These are phyloP conservation scores for Myriosclerotinia duriaeana DNA, from an alignment of 2,329 filamentous ascomycete species.

Conservation along the genomic window DNA sequence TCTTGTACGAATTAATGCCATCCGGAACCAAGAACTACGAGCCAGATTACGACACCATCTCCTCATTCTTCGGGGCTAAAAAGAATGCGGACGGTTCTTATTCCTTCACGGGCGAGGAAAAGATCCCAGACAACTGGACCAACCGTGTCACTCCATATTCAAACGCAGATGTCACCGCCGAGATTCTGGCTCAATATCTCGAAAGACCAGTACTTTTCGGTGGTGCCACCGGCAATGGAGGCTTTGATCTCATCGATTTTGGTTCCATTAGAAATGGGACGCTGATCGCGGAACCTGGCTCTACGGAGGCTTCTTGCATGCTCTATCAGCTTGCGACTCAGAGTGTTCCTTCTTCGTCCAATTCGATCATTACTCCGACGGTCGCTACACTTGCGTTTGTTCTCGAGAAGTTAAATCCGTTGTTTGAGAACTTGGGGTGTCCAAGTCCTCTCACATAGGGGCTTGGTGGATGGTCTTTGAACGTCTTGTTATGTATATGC, in stretches of 20 bases:
- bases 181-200: conserved; percentile 4
- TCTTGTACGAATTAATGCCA: conserved; percentile 17
- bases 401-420: background rate
- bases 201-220: conserved; percentile 13
- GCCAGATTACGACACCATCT: conserved; percentile 3
- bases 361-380: background rate
- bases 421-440: conserved; percentile 7
- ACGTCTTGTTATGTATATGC: background rate
- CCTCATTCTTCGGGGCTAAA: conserved; percentile 7
- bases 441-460: background rate
- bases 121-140: conserved; percentile 4
- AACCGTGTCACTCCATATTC: conserved; percentile 1
- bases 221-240: conserved; percentile 10
- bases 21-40: background rate
- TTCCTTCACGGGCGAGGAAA: conserved; percentile 9
- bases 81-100: conserved; percentile 11
- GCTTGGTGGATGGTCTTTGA: background rate
- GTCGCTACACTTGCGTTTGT: background rate
- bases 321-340: conserved; percentile 16
- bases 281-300: background rate
- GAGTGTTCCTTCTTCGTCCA: background rate
- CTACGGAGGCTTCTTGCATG: background rate
- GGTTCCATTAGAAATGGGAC: conserved; percentile 10
- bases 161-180: background rate
- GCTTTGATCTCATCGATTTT: conserved; percentile 11